These are phyloP conservation scores for Rhodotorula babjevae DNA, from an alignment of 768 basidiomycete genomes.

Conservation along the genomic window DNA sequence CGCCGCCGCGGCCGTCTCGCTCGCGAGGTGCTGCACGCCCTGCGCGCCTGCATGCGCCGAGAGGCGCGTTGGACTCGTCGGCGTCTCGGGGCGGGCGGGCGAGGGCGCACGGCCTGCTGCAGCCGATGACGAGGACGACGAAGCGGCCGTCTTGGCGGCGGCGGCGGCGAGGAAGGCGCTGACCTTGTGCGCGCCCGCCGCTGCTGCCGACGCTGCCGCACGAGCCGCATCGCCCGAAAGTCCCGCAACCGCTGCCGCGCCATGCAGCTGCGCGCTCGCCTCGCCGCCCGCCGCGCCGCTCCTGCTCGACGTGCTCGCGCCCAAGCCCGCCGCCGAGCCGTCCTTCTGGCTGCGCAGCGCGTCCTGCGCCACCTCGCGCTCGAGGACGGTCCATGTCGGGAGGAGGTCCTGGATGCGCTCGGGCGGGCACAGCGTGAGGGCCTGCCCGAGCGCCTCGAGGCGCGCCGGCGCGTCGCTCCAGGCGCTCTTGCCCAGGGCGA, in stretches of 20 bases:
- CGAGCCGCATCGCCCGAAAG: neutral
- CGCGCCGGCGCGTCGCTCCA: slow-evolving; percentile 65
- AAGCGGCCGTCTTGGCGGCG: neutral
- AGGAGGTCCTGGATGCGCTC: slow-evolving; percentile 76
- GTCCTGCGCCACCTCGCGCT: slow-evolving; percentile 53
- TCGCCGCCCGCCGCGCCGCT: neutral
- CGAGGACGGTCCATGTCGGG: slow-evolving; percentile 66
- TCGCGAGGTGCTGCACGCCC: slow-evolving; percentile 13
- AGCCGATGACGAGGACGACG: too few species aligned
- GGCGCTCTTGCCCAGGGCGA: slow-evolving; percentile 79
- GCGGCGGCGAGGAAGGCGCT: slow-evolving; percentile 28
- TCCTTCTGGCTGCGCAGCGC: neutral
- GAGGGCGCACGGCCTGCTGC: neutral
- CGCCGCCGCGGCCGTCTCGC: slow-evolving; percentile 11
- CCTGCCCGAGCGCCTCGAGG: slow-evolving; percentile 67
- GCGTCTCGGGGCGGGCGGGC: too few species aligned
- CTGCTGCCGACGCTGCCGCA: neutral
- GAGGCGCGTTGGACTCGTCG: too few species aligned
- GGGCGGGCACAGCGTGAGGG: slow-evolving; percentile 78
- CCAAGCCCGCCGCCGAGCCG: neutral
- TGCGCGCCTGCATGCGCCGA: neutral
- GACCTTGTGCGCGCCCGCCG: slow-evolving; percentile 17
- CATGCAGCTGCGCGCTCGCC: neutral
- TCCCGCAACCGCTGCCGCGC: too few species aligned
- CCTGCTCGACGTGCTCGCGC: neutral